These are phyloP conservation scores for Verruconis gallopava DNA, from an alignment of 2,329 filamentous ascomycete species.

Conservation along the genomic window DNA sequence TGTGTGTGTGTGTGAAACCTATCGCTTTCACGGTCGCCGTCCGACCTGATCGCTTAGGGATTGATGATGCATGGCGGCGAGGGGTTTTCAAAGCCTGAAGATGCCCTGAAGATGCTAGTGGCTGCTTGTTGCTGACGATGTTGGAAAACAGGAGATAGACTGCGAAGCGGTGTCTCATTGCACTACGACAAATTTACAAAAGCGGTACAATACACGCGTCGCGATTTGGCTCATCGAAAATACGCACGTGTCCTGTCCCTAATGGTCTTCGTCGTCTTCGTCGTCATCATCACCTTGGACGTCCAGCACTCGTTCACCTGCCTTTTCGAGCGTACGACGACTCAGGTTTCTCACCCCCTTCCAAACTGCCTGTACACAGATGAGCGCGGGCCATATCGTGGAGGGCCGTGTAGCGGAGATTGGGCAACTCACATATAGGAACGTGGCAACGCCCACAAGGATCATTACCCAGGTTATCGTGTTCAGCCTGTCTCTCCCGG, in stretches of 20 bases:
- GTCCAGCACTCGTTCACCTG: slow-evolving; percentile 71
- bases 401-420: neutral
- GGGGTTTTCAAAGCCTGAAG: too few species aligned
- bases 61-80: neutral
- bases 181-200: too few species aligned
- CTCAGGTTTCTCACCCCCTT: slow-evolving; percentile 66
- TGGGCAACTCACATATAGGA: slow-evolving; percentile 54
- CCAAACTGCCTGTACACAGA: slow-evolving; percentile 54
- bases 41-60: neutral
- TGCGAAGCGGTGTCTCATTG: too few species aligned
- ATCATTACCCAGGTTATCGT: slow-evolving; percentile 71
- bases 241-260: too few species aligned
- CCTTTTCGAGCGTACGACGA: slow-evolving; percentile 57
- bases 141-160: too few species aligned
- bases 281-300: slow-evolving; percentile 54
- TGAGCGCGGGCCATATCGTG: too few species aligned
- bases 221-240: too few species aligned
- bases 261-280: slow-evolving; percentile 37
- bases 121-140: too few species aligned
- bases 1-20: too few species aligned
- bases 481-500: slow-evolving; percentile 64
- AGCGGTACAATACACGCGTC: too few species aligned
- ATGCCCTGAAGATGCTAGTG: too few species aligned
- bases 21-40: neutral
- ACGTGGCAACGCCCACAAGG: slow-evolving; percentile 64